Percentiles rank a stretch among this genome's conserved stretches.
These are phyloP conservation scores for Pleurozium schreberi DNA, from an alignment of 225 moss, liverwort and hornwort species.

Conservation along the genomic window DNA sequence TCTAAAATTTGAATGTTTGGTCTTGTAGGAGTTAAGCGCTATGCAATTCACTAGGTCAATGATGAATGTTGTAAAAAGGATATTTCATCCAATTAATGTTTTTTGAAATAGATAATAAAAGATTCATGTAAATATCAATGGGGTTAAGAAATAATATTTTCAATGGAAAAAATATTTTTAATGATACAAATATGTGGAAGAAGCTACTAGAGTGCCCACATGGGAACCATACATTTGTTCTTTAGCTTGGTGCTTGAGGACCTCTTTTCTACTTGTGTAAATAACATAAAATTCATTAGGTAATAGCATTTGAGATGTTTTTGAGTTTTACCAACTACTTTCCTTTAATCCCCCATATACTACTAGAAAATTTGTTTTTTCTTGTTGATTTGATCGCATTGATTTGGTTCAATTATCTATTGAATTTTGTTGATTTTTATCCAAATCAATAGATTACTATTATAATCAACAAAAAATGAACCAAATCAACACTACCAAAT, in stretches of 20 bases:
- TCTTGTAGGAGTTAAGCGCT: fast-evolving
- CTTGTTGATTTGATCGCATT: too few relatives aligned
- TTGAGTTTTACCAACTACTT: not conserved
- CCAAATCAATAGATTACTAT: too few relatives aligned
- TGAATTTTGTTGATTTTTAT: too few relatives aligned
- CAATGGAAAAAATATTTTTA: fast-evolving
- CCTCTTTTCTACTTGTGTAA: not conserved
- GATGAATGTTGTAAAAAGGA: not conserved
- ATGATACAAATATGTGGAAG: not conserved
- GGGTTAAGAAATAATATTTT: not conserved
- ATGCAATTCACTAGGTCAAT: fast-evolving
- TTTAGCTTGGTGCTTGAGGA: fast-evolving
- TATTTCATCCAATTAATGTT: not conserved
- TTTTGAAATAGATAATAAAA: fast-evolving
- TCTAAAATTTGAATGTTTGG: not conserved
- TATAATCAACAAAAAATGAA: too few relatives aligned
- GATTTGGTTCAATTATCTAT: too few relatives aligned
- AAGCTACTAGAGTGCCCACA: fast-evolving
- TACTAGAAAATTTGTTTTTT: too few relatives aligned
- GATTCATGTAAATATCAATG: not conserved
- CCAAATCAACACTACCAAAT: too few relatives aligned
- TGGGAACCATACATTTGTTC: fast-evolving
- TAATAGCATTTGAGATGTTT: not conserved
- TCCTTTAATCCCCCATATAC: fast-evolving
- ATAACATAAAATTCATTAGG: not conserved